A percentile compares a stretch with the other conserved stretches of the same genome.
Evolutionary conservation across 352 stramenopile species (phyloP).

Genomic region (Pythium coloratum): DNA sequence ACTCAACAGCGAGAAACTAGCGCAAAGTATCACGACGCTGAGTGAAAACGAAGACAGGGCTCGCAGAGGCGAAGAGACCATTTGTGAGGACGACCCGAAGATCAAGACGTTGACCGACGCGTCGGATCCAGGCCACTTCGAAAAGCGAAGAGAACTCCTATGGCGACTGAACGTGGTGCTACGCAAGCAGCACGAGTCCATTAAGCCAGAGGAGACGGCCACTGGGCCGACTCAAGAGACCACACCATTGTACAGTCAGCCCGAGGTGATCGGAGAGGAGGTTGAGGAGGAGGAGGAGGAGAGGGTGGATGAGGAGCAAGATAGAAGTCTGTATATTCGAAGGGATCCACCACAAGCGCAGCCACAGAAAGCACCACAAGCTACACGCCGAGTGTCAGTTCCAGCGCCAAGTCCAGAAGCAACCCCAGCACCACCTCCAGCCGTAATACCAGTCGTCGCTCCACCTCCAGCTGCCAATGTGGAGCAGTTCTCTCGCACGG

Average conservation of each 20-base stretch:
- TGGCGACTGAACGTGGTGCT: slow-evolving; percentile 23
- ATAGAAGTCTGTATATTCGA: slow-evolving; percentile 7
- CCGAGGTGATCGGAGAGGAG: neutral
- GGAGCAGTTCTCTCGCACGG: slow-evolving; percentile 12
- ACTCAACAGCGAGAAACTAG: neutral
- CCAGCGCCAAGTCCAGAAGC: neutral
- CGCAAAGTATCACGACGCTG: neutral
- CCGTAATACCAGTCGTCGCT: neutral
- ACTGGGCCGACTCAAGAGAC: neutral
- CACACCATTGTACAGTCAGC: neutral
- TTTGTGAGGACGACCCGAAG: neutral
- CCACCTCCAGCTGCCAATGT: neutral
- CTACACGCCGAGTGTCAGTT: neutral
- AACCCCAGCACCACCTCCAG: neutral
- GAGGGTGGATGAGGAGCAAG: neutral
- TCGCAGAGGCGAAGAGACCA: neutral
- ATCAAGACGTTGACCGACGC: neutral
- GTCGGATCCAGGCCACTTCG: neutral
- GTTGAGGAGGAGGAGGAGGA: slow-evolving; percentile 13
- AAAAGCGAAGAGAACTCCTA: slow-evolving; percentile 22
- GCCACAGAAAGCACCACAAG: neutral
- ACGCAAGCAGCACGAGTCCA: slow-evolving; percentile 9
- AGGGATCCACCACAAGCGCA: neutral
- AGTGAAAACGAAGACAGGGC: slow-evolving; percentile 9
- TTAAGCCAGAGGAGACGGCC: neutral